Conservation (phyloP, 306 rosid genomes). For the Gleditsia sinensis region DNA sequence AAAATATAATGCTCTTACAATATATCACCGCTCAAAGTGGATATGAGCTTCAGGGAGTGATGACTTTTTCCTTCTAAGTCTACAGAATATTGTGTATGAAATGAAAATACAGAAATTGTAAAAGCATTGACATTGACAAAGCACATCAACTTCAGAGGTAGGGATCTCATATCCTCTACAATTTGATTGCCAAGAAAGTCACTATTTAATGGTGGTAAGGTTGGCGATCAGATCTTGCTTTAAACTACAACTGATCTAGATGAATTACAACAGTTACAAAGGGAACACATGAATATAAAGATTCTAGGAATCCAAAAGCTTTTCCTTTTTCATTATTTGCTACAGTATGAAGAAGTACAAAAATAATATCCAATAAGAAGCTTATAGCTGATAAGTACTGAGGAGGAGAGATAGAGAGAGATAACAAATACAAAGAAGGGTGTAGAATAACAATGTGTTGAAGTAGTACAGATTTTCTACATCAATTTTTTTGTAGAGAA, state of each 20-base stretch:
- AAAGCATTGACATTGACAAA: slow-evolving; percentile 11
- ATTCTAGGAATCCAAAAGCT: slow-evolving; percentile 16
- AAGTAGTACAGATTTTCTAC: not conserved
- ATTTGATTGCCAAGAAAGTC: slow-evolving; percentile 15
- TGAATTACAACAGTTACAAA: not conserved
- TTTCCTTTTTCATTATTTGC: not conserved
- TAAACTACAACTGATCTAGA: slow-evolving; percentile 10
- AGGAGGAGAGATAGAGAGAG: not conserved
- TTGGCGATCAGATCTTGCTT: not conserved
- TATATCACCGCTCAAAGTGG: not conserved
- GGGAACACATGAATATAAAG: not conserved
- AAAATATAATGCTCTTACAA: not conserved
- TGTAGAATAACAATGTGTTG: not conserved
- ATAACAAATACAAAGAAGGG: not conserved
- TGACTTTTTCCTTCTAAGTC: slow-evolving; percentile 12
- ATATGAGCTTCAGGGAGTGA: slow-evolving; percentile 11
- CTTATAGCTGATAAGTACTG: not conserved
- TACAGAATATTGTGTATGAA: not conserved
- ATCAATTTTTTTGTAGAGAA: not conserved
- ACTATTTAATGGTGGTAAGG: not conserved
- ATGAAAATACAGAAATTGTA: slow-evolving; percentile 14
- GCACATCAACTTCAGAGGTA: slow-evolving; percentile 3
- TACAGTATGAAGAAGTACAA: not conserved
- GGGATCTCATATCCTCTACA: not conserved
- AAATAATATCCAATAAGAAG: slow-evolving; percentile 9